A percentile compares a stretch with the other conserved stretches of the same genome.
phyloP scores from a whole-genome alignment of 1,284 basidiomycete species.

The Pseudozyma flocculosa region DNA sequence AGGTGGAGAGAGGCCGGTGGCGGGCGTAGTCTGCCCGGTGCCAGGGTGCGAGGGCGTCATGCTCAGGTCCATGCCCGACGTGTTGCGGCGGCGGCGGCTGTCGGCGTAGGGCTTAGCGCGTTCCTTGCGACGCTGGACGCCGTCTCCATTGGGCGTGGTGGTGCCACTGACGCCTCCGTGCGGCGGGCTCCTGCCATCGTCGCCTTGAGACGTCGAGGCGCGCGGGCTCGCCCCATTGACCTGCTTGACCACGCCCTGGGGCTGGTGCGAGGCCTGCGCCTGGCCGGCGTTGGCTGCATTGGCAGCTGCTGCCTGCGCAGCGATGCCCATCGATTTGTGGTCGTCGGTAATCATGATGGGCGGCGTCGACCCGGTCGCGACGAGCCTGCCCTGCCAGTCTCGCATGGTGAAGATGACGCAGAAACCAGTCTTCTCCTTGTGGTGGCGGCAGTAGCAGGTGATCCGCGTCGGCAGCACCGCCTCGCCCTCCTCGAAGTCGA shows the following conservation, averaged over 20 bases:
- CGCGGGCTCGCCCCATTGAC: constrained; percentile 24
- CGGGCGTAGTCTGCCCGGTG: constrained; percentile 32
- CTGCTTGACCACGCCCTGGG: constrained; percentile 20
- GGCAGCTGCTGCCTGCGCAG: constrained; percentile 20
- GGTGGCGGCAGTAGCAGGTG: constrained; percentile 98
- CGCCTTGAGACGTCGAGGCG: constrained; percentile 4
- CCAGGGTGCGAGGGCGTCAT: constrained; percentile 34
- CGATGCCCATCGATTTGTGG: constrained; percentile 71
- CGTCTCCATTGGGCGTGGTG: constrained; percentile 20
- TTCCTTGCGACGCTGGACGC: constrained; percentile 19
- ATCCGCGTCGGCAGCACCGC: constrained; percentile 88
- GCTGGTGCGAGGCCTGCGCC: constrained; percentile 1
- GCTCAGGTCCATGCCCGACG: constrained; percentile 31
- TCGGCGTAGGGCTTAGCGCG: constrained; percentile 49
- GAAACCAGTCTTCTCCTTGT: constrained; percentile 95
- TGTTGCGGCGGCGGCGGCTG: constrained; percentile 36
- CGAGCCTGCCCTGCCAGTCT: constrained; percentile 74
- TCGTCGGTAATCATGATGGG: constrained; percentile 97
- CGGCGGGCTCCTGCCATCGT: constrained; percentile 6
- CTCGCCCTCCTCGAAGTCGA: constrained; percentile 85
- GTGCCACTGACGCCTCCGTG: constrained; percentile 19
- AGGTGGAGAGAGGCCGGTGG: constrained; percentile 7
- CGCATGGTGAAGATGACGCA: constrained; percentile 84
- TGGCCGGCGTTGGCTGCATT: constrained; percentile 9
- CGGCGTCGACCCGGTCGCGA: constrained; percentile 79